These are phyloP conservation scores for Pythium phragmitis DNA, from an alignment of 352 stramenopile genomes.

Conservation along the genomic window DNA sequence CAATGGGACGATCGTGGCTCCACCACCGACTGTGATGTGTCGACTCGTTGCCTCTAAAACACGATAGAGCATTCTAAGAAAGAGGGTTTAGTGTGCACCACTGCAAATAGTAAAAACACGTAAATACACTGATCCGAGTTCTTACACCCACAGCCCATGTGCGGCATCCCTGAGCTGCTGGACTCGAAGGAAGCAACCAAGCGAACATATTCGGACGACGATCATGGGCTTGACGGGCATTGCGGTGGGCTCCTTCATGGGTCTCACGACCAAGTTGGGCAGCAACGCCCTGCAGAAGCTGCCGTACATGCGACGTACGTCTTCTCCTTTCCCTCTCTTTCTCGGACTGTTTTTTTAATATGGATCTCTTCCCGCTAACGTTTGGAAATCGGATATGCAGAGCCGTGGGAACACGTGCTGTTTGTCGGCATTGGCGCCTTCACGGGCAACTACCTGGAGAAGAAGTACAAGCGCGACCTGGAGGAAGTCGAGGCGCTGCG, in stretches of 20 bases:
- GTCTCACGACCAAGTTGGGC: conserved; percentile 79
- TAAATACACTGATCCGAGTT: conserved; percentile 6
- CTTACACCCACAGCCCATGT: not conserved
- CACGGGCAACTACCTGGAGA: conserved; percentile 62
- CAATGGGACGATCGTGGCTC: no score
- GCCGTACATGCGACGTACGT: conserved; percentile 82
- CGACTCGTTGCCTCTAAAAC: no score
- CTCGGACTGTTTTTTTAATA: not conserved
- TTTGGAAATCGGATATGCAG: conserved; percentile 25
- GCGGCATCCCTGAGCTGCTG: conserved; percentile 15
- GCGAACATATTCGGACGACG: conserved; percentile 8
- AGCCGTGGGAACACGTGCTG: conserved; percentile 80
- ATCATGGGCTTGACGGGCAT: conserved; percentile 74
- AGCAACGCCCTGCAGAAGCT: conserved; percentile 85
- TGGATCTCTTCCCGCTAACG: not conserved
- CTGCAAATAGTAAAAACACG: not conserved
- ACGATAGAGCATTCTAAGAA: not conserved
- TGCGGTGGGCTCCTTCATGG: conserved; percentile 64
- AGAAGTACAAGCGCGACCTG: conserved; percentile 74
- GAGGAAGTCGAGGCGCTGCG: conserved; percentile 77
- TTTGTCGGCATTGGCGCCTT: conserved; percentile 66
- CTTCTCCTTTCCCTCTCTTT: not conserved
- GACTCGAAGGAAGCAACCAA: conserved; percentile 4
- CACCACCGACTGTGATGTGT: no score
- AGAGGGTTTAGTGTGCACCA: not conserved